Evolutionary conservation across 2,329 filamentous ascomycete species (phyloP), one percentile per base, ranked within the genome.

Genomic region (Ceratocystis eucalypticola): DNA sequence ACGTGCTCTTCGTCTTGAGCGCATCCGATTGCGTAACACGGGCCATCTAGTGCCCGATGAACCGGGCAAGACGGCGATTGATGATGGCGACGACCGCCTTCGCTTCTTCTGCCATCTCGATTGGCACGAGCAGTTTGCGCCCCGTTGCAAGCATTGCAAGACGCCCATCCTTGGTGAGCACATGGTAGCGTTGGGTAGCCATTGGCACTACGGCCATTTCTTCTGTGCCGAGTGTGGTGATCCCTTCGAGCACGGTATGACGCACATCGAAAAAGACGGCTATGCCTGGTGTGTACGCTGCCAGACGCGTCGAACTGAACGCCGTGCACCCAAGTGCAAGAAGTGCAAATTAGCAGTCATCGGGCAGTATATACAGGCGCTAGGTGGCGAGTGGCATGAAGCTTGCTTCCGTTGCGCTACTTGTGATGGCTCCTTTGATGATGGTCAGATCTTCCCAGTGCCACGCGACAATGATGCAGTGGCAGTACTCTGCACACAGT

Each of bases 161-260:
- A 99, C 94, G 6, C 93, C 94, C 2, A 99, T 99, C 72, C 86
- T 97, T 71, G 92, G 92, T 53, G 92, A 97, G 76, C 91, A 97
- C 70, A 87, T 96, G 41, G 87, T 96, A 15, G 94, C 94, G 1
- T 90, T 96, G 66, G 94, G 94, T 0, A 84, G 87, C n/a, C 91
- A 96, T 76, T 99, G 91, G 89, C 94, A 99, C 75, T 89, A 89
- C 65, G 94, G 94, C 0, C 94, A 99, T 77, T 99, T 99, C 78
- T 99, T 99, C 82, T 99, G 94, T 74, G 94, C 94, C 53, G 91
- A 99, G 80, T 99, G 94, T 74, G 94, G 94, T 70, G 93, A 99
- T 77, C 93, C 94, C 0, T 99, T 99, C 74, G 90, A 82, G 70
- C 80, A 80, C 61, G 83, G 83, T 68, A 83, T 81, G 77, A 87